Conservation (phyloP, 768 basidiomycete genomes). For the Russula earlei region DNA sequence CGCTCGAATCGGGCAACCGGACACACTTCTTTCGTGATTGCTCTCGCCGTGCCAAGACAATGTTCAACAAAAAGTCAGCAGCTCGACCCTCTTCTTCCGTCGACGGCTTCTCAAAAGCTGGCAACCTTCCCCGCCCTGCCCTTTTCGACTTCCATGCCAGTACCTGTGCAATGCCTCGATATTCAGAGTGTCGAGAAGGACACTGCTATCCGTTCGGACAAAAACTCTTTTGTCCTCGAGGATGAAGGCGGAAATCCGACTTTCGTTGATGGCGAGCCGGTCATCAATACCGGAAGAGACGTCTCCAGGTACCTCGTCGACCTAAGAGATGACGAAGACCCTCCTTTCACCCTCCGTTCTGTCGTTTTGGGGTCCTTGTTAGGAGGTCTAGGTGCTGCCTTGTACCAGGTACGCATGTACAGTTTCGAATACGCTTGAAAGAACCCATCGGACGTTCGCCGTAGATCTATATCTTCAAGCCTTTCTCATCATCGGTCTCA, state of each 20-base stretch:
- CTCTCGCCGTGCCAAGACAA: too few relatives aligned
- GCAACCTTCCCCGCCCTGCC: not conserved
- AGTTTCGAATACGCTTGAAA: not conserved
- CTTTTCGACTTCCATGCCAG: not conserved
- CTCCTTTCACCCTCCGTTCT: constrained; percentile 47
- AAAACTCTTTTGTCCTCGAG: not conserved
- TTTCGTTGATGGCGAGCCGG: constrained; percentile 20
- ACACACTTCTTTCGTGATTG: too few relatives aligned
- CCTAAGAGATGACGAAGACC: constrained; percentile 47
- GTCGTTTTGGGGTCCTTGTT: constrained; percentile 45
- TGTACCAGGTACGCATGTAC: constrained; percentile 37
- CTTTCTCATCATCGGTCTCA: constrained; percentile 41
- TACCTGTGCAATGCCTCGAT: too few relatives aligned
- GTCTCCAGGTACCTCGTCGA: constrained; percentile 49
- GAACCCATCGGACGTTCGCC: not conserved
- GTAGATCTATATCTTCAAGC: constrained; percentile 55
- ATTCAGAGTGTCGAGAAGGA: not conserved
- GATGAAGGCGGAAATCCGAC: not conserved
- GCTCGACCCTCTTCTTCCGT: too few relatives aligned
- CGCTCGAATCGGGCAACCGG: too few relatives aligned
- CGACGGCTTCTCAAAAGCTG: not conserved
- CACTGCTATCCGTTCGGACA: not conserved
- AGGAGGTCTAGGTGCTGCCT: constrained; percentile 49
- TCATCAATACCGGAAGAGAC: constrained; percentile 33
- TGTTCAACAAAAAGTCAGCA: too few relatives aligned